Conservation (phyloP, 2,329 filamentous ascomycete species). For the Talaromyces rugulosus region DNA sequence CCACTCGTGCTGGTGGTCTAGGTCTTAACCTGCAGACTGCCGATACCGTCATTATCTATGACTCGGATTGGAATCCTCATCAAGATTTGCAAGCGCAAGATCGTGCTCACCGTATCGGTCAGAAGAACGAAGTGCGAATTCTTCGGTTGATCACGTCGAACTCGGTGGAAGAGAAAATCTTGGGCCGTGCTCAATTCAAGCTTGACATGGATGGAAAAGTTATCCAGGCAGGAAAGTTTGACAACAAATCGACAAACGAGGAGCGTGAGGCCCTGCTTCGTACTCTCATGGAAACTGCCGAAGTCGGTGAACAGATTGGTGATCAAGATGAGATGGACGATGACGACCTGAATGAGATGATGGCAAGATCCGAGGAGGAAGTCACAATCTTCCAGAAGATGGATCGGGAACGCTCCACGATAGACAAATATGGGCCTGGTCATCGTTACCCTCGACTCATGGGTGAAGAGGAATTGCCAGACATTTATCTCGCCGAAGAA, state of each 20-base stretch:
- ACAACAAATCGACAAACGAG: conserved; percentile 98
- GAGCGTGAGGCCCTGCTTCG: conserved; percentile 96
- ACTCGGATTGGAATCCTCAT: conserved; percentile 99
- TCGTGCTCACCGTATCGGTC: conserved; percentile 99
- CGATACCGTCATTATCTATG: conserved; percentile 98
- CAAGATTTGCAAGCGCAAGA: conserved; percentile 99
- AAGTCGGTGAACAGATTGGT: conserved; percentile 64
- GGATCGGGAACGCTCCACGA: conserved; percentile 67
- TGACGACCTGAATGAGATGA: conserved; percentile 90
- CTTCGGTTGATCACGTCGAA: conserved; percentile 92
- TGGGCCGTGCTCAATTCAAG: conserved; percentile 95
- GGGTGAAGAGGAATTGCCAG: conserved; percentile 80
- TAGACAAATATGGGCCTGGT: conserved; percentile 66
- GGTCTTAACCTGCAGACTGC: conserved; percentile 96
- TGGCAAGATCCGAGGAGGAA: conserved; percentile 82
- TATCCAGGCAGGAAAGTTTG: conserved; percentile 98
- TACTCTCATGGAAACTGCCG: conserved; percentile 80
- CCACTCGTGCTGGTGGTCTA: conserved; percentile 94
- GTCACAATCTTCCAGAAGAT: conserved; percentile 73
- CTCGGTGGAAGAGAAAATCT: conserved; percentile 96
- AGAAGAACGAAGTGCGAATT: conserved; percentile 99
- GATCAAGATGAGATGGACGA: conserved; percentile 98
- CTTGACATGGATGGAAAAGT: conserved; percentile 99
- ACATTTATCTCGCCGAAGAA: conserved; percentile 87
- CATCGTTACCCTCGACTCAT: conserved; percentile 74